Evolutionary conservation across 148 eudicot genomes (phyloP).

Genomic region (Persicaria tinctoria): DNA sequence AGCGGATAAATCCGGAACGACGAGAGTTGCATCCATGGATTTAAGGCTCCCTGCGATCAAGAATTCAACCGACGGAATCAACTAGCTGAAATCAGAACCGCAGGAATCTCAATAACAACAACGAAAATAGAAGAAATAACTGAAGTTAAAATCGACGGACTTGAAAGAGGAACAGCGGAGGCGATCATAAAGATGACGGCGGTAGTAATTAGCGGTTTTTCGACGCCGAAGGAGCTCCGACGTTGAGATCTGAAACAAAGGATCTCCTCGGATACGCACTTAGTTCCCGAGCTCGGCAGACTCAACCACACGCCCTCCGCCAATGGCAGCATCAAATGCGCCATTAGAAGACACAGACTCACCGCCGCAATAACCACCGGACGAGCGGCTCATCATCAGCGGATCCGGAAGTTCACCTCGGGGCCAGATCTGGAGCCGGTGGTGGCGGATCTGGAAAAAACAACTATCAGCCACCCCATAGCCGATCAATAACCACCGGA

Average conservation of each 20-base stretch:
- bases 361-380: not conserved
- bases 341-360: conserved; percentile 12
- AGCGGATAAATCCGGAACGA: not conserved
- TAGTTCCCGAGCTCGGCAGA: conserved; percentile 46
- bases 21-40: not conserved
- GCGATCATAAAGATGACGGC: not conserved
- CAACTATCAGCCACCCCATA: no score
- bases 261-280: conserved; percentile 72
- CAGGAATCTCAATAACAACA: not conserved
- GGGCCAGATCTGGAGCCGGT: no score
- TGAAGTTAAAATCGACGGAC: not conserved
- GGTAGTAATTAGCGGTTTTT: not conserved
- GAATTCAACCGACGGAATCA: not conserved
- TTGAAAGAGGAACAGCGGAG: not conserved
- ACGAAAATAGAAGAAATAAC: not conserved
- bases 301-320: conserved; percentile 43
- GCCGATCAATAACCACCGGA: no score
- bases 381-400: no score
- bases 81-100: not conserved
- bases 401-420: no score
- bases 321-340: conserved; percentile 19
- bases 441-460: no score
- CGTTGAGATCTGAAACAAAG: no score
- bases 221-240: not conserved
- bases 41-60: not conserved